Conservation (phyloP, 176 grass and related monocot species). For the Avena insularis region DNA sequence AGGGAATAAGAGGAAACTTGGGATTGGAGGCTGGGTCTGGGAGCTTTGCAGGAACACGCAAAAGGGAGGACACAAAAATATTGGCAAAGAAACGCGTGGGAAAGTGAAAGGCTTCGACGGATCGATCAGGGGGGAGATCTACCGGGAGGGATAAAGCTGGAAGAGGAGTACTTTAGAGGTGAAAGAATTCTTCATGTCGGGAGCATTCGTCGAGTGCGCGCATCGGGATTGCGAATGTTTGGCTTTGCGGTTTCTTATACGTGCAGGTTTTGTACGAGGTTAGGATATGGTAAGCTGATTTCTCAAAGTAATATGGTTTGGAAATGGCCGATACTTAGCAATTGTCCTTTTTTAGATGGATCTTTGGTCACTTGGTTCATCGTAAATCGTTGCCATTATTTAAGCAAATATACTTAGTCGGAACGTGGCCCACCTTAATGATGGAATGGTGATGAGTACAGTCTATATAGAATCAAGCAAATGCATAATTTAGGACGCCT, state of each 20-base stretch:
- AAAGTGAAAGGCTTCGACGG: slow-evolving; percentile 43
- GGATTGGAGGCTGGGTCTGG: slow-evolving; percentile 57
- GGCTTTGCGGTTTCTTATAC: slow-evolving; percentile 39
- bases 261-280: slow-evolving; percentile 49
- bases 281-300: not conserved
- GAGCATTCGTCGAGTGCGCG: not conserved
- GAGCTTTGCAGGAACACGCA: slow-evolving; percentile 64
- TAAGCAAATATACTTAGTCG: not conserved
- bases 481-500: not conserved
- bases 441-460: slow-evolving; percentile 10
- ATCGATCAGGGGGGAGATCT: slow-evolving; percentile 39
- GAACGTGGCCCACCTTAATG: not conserved
- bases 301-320: not conserved
- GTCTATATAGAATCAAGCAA: not conserved
- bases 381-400: not conserved
- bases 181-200: slow-evolving; percentile 68
- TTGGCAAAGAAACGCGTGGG: slow-evolving; percentile 53
- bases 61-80: slow-evolving; percentile 31
- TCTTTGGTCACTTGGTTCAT: not conserved
- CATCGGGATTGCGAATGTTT: slow-evolving; percentile 59
- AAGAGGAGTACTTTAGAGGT: slow-evolving; percentile 42
- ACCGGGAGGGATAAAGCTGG: slow-evolving; percentile 40
- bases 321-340: not conserved
- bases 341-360: not conserved
- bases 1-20: slow-evolving; percentile 88